Conservation (phyloP, 331 rosid species). For the Quercus tomentella region DNA sequence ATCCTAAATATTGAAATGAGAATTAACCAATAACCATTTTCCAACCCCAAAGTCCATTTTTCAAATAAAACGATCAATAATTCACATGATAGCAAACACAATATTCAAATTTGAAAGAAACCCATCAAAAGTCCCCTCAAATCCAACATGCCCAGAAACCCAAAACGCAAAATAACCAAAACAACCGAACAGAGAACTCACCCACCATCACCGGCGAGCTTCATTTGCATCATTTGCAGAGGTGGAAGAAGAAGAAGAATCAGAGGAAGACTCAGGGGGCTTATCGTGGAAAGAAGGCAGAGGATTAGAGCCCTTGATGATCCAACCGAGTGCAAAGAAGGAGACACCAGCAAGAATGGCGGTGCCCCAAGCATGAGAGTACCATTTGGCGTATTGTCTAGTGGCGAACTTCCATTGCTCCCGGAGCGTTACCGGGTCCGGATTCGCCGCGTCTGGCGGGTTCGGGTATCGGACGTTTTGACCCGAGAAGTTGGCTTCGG, state of each 20-base stretch:
- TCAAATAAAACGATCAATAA: background rate
- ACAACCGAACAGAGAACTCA: background rate
- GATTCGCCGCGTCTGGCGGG: conserved; percentile 66
- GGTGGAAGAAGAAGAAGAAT: conserved; percentile 7
- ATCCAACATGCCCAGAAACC: background rate
- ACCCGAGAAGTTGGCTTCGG: conserved; percentile 24
- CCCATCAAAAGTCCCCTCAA: background rate
- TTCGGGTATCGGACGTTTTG: conserved; percentile 37
- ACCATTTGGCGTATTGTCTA: conserved; percentile 74
- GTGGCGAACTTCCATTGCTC: conserved; percentile 87
- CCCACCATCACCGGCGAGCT: conserved; percentile 22
- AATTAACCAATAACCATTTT: background rate
- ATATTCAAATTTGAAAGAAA: background rate
- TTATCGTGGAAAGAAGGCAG: conserved; percentile 51
- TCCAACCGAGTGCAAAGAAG: conserved; percentile 92
- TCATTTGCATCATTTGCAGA: conserved; percentile 9
- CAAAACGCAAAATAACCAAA: background rate
- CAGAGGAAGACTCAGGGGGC: conserved; percentile 28
- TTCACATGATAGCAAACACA: background rate
- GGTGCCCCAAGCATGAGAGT: conserved; percentile 94
- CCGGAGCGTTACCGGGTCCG: conserved; percentile 70
- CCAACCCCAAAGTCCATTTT: background rate
- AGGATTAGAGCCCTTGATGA: conserved; percentile 87
- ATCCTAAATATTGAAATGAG: background rate
- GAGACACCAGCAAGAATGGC: conserved; percentile 86